These are phyloP conservation scores for Pluteus cervinus DNA, from an alignment of 768 basidiomycete species.

Conservation along the genomic window DNA sequence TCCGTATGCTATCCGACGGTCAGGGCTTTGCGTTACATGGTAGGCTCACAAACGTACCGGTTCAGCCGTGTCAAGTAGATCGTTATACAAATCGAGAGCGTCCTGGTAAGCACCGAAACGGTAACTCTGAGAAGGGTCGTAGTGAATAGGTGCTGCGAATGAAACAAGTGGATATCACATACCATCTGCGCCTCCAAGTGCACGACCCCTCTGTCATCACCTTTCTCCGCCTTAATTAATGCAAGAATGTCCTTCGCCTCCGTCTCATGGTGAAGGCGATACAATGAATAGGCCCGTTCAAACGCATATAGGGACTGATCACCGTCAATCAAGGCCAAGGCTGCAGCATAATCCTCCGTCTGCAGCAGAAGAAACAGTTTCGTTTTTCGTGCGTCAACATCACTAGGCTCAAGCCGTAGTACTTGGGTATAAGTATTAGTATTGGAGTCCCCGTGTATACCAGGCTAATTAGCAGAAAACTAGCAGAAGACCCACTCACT, in stretches of 20 bases:
- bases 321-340: slow-evolving; percentile 53
- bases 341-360: slow-evolving; percentile 72
- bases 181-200: slow-evolving; percentile 91
- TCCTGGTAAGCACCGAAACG: slow-evolving; percentile 69
- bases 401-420: slow-evolving; percentile 57
- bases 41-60: slow-evolving; percentile 44
- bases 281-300: slow-evolving; percentile 79
- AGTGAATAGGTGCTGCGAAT: slow-evolving; percentile 4
- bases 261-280: slow-evolving; percentile 71
- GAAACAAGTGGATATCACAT: slow-evolving; percentile 20
- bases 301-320: slow-evolving; percentile 35
- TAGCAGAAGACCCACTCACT: slow-evolving; percentile 52
- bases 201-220: slow-evolving; percentile 52
- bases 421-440: slow-evolving; percentile 36
- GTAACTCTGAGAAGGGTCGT: slow-evolving; percentile 49
- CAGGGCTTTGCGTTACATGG: slow-evolving; percentile 1
- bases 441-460: slow-evolving; percentile 6
- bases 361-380: slow-evolving; percentile 87
- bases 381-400: slow-evolving; percentile 71
- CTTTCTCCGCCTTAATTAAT: slow-evolving; percentile 37
- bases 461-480: slow-evolving; percentile 5
- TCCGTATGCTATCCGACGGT: slow-evolving; percentile 58
- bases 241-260: slow-evolving; percentile 56
- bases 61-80: slow-evolving; percentile 73
- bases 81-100: slow-evolving; percentile 74